phyloP scores from a whole-genome alignment of 108 stramenopile species.

The Fistulifera solaris region DNA sequence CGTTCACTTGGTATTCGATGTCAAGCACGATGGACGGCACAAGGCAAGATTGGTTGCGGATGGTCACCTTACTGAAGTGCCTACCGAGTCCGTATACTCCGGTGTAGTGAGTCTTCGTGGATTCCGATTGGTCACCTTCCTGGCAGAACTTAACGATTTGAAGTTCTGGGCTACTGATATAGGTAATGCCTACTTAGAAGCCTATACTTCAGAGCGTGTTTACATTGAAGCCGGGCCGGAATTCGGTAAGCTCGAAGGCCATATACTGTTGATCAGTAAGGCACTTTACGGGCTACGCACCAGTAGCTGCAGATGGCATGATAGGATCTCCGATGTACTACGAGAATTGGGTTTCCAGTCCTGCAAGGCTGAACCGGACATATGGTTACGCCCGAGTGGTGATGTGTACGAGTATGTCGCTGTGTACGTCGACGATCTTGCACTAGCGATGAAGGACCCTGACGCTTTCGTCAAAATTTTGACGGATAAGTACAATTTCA shows the following conservation, averaged over 20 bases:
- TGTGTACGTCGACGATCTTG: conserved; percentile 26
- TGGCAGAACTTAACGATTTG: conserved; percentile 26
- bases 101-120: conserved; percentile 20
- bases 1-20: conserved; percentile 14
- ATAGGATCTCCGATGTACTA: conserved; percentile 8
- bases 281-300: conserved; percentile 29
- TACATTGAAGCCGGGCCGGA: conserved; percentile 37
- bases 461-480: conserved; percentile 1
- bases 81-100: conserved; percentile 16
- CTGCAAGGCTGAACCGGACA: conserved; percentile 23
- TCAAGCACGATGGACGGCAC: conserved; percentile 23
- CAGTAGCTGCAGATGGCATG: conserved; percentile 8
- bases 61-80: conserved; percentile 19
- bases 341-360: conserved; percentile 20
- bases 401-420: conserved; percentile 28
- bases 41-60: conserved; percentile 22
- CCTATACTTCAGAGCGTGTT: conserved; percentile 20
- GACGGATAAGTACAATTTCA: conserved; percentile 11
- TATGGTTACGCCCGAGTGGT: conserved; percentile 19
- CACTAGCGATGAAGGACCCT: conserved; percentile 9
- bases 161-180: conserved; percentile 19
- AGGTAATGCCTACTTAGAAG: conserved; percentile 18
- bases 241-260: conserved; percentile 24
- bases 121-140: conserved; percentile 12
- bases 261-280: conserved; percentile 15